Percentiles rank a stretch among this genome's conserved stretches.
These are phyloP conservation scores for Arabidopsis suecica DNA, from an alignment of 345 rosid species.

Conservation along the genomic window DNA sequence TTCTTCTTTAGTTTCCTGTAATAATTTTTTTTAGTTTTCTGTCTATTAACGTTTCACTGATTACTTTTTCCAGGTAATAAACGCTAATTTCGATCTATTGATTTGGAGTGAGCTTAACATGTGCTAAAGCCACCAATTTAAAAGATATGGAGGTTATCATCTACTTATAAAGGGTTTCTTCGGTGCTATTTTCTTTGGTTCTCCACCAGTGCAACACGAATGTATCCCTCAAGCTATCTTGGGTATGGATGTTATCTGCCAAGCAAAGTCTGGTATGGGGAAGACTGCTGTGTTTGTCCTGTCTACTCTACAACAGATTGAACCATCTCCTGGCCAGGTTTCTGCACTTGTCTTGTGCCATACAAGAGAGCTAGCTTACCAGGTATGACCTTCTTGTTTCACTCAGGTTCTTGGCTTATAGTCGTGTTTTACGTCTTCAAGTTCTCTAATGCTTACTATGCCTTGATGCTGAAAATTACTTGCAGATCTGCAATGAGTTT, in stretches of 20 bases:
- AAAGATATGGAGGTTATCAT: conserved; percentile 68
- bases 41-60: background rate
- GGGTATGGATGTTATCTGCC: conserved; percentile 99
- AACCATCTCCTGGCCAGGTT: conserved; percentile 90
- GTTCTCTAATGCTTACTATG: background rate
- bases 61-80: conserved; percentile 26
- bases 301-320: conserved; percentile 90
- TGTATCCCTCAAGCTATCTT: conserved; percentile 99
- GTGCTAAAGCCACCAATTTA: conserved; percentile 65
- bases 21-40: background rate
- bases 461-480: background rate
- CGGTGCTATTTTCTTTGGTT: conserved; percentile 79
- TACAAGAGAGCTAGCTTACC: conserved; percentile 96
- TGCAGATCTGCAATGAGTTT: conserved; percentile 93
- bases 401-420: background rate
- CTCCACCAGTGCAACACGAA: conserved; percentile 97
- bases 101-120: conserved; percentile 69
- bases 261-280: conserved; percentile 99
- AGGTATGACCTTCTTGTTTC: conserved; percentile 50
- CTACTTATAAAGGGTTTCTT: conserved; percentile 83
- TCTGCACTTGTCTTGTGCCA: conserved; percentile 92
- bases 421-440: background rate
- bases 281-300: conserved; percentile 97
- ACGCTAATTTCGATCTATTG: conserved; percentile 50
- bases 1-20: background rate